phyloP scores from a whole-genome alignment of 179 eudicot genomes.

The Pouteria campechiana region DNA sequence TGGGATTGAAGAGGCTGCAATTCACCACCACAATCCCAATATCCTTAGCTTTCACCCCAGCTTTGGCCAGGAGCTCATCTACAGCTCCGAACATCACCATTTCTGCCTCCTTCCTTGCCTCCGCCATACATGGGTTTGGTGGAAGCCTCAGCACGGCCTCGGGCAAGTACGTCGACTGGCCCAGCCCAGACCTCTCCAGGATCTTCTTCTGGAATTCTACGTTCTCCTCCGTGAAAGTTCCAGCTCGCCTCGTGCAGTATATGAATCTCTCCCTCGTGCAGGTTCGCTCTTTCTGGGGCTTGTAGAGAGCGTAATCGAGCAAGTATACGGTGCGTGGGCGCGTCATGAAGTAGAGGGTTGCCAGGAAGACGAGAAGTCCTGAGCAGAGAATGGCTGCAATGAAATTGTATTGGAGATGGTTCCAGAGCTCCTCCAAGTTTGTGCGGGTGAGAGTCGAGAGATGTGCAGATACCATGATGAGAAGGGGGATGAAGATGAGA shows the following conservation, averaged over 20 bases:
- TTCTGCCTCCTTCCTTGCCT: conserved; percentile 54
- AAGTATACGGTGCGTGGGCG: conserved; percentile 38
- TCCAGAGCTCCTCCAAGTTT: conserved; percentile 22
- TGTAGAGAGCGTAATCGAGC: conserved; percentile 35
- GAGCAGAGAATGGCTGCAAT: conserved; percentile 25
- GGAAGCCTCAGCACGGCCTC: conserved; percentile 23
- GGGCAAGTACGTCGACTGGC: conserved; percentile 42
- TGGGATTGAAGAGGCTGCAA: conserved; percentile 37
- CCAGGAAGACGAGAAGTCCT: conserved; percentile 31
- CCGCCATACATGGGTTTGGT: conserved; percentile 35
- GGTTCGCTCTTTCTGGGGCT: conserved; percentile 22
- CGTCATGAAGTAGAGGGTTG: conserved; percentile 38
- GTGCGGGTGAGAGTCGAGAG: conserved; percentile 14
- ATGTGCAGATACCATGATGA: conserved; percentile 13
- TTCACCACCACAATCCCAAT: conserved; percentile 27
- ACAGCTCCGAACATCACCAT: conserved; percentile 59
- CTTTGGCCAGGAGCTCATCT: conserved; percentile 37
- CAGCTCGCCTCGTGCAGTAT: conserved; percentile 17
- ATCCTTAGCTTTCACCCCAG: conserved; percentile 45
- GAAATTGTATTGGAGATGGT: conserved; percentile 27
- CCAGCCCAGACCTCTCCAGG: conserved; percentile 45
- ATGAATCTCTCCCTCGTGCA: conserved; percentile 28
- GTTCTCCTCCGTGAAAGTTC: conserved; percentile 30
- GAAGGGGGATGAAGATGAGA: conserved; percentile 24
- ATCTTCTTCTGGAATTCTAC: conserved; percentile 41